phyloP scores from a whole-genome alignment of 169 alveolate genomes.

The Plasmodium blacklocki region DNA sequence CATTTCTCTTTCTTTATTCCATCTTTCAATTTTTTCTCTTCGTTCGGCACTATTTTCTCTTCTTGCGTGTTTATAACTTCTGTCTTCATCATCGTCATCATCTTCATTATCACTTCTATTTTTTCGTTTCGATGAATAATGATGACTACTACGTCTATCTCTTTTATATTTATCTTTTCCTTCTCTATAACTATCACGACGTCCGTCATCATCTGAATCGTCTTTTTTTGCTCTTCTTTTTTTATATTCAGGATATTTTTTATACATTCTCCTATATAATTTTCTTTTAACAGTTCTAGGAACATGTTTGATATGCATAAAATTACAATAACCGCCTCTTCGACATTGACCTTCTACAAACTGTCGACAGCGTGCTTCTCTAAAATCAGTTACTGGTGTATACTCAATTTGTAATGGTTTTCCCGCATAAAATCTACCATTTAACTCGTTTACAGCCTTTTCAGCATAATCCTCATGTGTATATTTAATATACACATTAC shows the following conservation, averaged over 20 bases:
- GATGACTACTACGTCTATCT: slow-evolving; percentile 38
- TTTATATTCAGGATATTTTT: slow-evolving; percentile 97
- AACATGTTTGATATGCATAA: slow-evolving; percentile 98
- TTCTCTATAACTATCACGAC: slow-evolving; percentile 64
- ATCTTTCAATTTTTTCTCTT: slow-evolving; percentile 93
- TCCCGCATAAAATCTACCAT: slow-evolving; percentile 96
- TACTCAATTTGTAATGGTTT: slow-evolving; percentile 96
- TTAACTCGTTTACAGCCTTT: slow-evolving; percentile 92
- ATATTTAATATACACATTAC: slow-evolving; percentile 98
- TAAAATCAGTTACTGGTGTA: slow-evolving; percentile 99
- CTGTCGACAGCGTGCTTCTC: slow-evolving; percentile 98
- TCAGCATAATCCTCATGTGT: slow-evolving; percentile 97
- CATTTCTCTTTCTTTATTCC: slow-evolving; percentile 91
- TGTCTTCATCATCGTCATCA: slow-evolving; percentile 71
- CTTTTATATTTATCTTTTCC: slow-evolving; percentile 68
- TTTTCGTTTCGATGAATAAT: slow-evolving; percentile 46
- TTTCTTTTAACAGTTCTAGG: slow-evolving; percentile 94
- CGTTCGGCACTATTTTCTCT: slow-evolving; percentile 93
- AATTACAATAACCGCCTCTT: slow-evolving; percentile 99
- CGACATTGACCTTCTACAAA: slow-evolving; percentile 98
- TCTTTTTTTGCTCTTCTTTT: slow-evolving; percentile 78
- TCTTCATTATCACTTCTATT: slow-evolving; percentile 43
- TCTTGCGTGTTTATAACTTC: slow-evolving; percentile 77
- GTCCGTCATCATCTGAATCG: slow-evolving; percentile 57
- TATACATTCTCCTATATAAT: slow-evolving; percentile 96